phyloP scores from a whole-genome alignment of 352 stramenopile genomes.

The Phytophthora meadii region DNA sequence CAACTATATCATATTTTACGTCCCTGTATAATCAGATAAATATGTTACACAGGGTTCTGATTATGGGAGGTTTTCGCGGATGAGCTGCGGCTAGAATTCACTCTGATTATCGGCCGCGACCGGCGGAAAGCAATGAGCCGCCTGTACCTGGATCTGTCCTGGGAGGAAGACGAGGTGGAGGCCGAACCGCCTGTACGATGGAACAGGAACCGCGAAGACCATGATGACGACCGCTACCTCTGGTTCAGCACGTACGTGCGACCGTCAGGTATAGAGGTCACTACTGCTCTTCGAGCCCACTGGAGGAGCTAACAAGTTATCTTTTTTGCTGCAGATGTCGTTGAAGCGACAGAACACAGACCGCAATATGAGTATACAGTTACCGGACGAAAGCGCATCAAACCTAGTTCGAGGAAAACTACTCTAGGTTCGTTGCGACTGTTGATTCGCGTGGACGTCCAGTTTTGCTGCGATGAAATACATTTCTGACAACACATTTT shows the following conservation, averaged over 20 bases:
- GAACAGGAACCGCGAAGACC: slow-evolving; percentile 12
- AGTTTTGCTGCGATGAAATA: too few relatives aligned
- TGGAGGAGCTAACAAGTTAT: too few relatives aligned
- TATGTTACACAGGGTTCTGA: background rate
- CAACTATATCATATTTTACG: background rate
- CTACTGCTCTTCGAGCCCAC: background rate
- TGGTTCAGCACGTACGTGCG: slow-evolving; percentile 74
- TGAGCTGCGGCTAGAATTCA: slow-evolving; percentile 30
- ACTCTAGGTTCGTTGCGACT: slow-evolving; percentile 54
- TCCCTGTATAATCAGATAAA: background rate
- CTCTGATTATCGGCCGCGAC: slow-evolving; percentile 5
- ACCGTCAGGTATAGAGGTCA: slow-evolving; percentile 52
- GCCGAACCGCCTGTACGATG: slow-evolving; percentile 16
- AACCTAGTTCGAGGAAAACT: slow-evolving; percentile 61
- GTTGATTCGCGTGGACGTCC: background rate
- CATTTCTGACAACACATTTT: too few relatives aligned
- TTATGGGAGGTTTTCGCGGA: slow-evolving; percentile 14
- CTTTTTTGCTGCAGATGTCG: slow-evolving; percentile 53
- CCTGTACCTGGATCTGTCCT: slow-evolving; percentile 38
- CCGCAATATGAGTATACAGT: slow-evolving; percentile 82
- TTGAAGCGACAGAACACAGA: slow-evolving; percentile 74
- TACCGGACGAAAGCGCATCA: slow-evolving; percentile 76
- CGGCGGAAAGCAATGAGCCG: slow-evolving; percentile 25
- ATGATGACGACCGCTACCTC: slow-evolving; percentile 46
- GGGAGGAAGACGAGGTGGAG: slow-evolving; percentile 45